Percentiles rank a stretch among this genome's conserved stretches.
Evolutionary conservation across 805 yeast genomes (phyloP).

Genomic region (Yarrowia alimentaria): DNA sequence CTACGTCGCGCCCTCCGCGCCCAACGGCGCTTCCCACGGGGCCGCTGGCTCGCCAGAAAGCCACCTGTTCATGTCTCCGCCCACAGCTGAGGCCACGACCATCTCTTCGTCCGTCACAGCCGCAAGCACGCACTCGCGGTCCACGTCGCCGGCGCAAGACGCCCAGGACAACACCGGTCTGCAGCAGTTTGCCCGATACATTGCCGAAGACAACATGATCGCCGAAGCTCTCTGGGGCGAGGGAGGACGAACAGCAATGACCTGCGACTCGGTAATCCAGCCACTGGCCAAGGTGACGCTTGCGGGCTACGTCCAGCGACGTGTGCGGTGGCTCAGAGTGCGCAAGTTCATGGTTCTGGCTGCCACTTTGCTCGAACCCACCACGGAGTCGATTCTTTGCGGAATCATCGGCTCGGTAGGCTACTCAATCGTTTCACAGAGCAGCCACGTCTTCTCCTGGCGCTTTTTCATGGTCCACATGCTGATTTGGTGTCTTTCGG

Average conservation of each 20-base stretch:
- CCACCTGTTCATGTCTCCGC: background rate
- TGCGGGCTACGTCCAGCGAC: constrained; percentile 59
- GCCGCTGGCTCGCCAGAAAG: background rate
- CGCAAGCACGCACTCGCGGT: background rate
- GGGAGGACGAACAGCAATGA: constrained; percentile 69
- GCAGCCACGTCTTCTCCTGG: constrained; percentile 31
- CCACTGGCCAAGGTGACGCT: constrained; percentile 52
- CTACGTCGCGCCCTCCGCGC: too few species aligned
- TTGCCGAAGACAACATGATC: constrained; percentile 92
- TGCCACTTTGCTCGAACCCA: constrained; percentile 83
- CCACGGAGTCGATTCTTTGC: constrained; percentile 72
- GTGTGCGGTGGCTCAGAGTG: constrained; percentile 83
- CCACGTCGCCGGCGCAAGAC: background rate
- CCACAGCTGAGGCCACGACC: constrained; percentile 4
- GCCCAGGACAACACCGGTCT: constrained; percentile 45
- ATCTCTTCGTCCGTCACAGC: constrained; percentile 20
- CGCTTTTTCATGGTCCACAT: constrained; percentile 54
- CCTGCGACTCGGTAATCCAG: constrained; percentile 76
- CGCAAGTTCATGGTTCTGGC: constrained; percentile 82
- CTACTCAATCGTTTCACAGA: constrained; percentile 47
- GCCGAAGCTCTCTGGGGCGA: constrained; percentile 77
- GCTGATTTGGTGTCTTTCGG: constrained; percentile 61
- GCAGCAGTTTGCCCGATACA: constrained; percentile 69
- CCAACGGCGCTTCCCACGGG: too few species aligned
- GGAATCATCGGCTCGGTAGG: constrained; percentile 67